Conservation (phyloP, 371 early-diverging fungal genomes). For the Rhizopus microsporus region DNA sequence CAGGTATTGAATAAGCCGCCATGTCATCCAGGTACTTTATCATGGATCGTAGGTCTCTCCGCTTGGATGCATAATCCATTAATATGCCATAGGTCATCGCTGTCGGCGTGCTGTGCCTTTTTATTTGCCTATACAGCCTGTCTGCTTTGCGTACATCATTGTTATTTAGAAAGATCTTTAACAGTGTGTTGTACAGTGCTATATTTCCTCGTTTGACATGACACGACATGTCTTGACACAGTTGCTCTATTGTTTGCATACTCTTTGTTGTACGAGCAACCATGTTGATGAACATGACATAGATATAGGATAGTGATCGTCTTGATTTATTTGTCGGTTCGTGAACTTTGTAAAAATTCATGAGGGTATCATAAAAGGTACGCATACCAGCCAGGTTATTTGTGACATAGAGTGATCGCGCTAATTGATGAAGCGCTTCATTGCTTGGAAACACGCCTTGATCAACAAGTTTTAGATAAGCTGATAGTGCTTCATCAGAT, state of each 20-base stretch:
- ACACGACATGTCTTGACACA: slow-evolving; percentile 21
- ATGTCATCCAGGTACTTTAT: slow-evolving; percentile 18
- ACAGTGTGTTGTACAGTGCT: slow-evolving; percentile 24
- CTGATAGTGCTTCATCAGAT: slow-evolving; percentile 18
- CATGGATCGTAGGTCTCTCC: slow-evolving; percentile 9
- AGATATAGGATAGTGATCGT: slow-evolving; percentile 18
- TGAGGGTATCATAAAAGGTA: slow-evolving; percentile 24
- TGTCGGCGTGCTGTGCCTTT: slow-evolving; percentile 7
- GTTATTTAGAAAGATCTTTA: slow-evolving; percentile 15
- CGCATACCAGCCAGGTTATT: slow-evolving; percentile 20
- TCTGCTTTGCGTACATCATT: slow-evolving; percentile 10
- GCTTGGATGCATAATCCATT: slow-evolving; percentile 22
- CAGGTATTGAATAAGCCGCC: neutral
- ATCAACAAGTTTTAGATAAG: slow-evolving; percentile 16
- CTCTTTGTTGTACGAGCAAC: slow-evolving; percentile 16
- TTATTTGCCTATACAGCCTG: slow-evolving; percentile 5
- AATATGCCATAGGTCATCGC: slow-evolving; percentile 19
- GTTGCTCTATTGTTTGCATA: slow-evolving; percentile 14
- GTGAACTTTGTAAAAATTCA: slow-evolving; percentile 4
- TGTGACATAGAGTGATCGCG: slow-evolving; percentile 12
- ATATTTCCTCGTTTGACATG: neutral
- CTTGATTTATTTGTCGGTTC: slow-evolving; percentile 1
- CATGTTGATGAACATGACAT: slow-evolving; percentile 31
- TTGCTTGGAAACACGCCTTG: slow-evolving; percentile 21
- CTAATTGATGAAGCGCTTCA: slow-evolving; percentile 25